These are phyloP conservation scores for Penicillium concentricum DNA, from an alignment of 2,329 filamentous ascomycete genomes.

Conservation along the genomic window DNA sequence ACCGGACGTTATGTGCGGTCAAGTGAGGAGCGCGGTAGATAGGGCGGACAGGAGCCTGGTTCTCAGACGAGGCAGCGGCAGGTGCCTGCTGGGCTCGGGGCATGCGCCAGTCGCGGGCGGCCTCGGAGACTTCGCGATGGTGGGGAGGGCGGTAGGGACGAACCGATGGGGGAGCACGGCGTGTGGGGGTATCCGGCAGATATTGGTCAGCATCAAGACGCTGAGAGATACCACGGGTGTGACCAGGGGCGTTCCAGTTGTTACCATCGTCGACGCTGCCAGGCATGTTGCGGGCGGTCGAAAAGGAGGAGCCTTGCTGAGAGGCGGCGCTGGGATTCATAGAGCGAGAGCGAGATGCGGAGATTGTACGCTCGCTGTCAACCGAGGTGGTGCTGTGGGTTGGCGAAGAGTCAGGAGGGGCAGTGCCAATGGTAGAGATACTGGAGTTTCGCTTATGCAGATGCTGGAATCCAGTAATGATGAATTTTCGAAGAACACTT, in stretches of 20 bases:
- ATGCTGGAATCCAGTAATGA: constrained; percentile 9
- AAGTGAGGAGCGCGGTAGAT: not conserved
- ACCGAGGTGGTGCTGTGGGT: not conserved
- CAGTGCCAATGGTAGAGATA: not conserved
- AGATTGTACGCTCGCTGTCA: not conserved
- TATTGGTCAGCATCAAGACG: not conserved
- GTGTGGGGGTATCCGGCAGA: not conserved
- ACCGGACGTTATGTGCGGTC: constrained; percentile 2
- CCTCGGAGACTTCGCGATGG: not conserved
- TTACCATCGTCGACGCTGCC: not conserved
- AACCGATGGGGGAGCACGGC: not conserved
- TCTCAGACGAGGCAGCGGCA: not conserved
- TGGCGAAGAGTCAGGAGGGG: not conserved
- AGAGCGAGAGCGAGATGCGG: not conserved
- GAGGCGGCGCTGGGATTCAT: not conserved
- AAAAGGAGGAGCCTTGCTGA: too few species aligned
- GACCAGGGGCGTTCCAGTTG: not conserved
- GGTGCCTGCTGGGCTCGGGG: not conserved
- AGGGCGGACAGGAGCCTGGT: not conserved
- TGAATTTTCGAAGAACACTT: constrained; percentile 4
- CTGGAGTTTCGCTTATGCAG: not conserved
- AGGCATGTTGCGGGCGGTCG: not conserved
- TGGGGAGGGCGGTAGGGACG: not conserved
- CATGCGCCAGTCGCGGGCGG: not conserved
- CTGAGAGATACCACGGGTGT: not conserved